These are phyloP conservation scores for Pestalotiopsis sp. DNA, from an alignment of 2,329 filamentous ascomycete species.

Conservation along the genomic window DNA sequence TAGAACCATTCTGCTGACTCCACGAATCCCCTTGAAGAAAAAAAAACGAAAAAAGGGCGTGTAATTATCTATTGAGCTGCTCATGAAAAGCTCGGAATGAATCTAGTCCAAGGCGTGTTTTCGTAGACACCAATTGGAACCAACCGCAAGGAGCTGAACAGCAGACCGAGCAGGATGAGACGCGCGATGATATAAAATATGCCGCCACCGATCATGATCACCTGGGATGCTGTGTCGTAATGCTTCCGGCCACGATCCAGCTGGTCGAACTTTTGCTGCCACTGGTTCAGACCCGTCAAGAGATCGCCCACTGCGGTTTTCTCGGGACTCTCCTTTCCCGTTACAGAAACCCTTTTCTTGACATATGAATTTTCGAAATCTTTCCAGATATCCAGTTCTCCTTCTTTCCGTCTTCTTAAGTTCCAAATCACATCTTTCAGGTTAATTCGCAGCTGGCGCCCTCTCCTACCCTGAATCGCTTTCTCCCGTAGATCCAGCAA, in stretches of 20 bases:
- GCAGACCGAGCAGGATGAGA: neutral
- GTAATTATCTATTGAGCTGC: neutral
- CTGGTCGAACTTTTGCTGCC: neutral
- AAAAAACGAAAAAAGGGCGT: too few relatives aligned
- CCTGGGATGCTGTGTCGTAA: neutral
- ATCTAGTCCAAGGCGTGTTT: neutral
- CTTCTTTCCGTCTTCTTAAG: neutral
- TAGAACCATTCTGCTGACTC: too few relatives aligned
- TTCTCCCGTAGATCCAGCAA: too few relatives aligned
- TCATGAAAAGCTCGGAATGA: neutral
- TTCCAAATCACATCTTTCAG: neutral
- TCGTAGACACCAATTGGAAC: neutral
- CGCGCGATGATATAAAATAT: neutral
- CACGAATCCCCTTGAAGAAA: too few relatives aligned
- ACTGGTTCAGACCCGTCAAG: neutral
- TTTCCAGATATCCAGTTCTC: neutral
- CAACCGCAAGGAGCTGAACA: neutral
- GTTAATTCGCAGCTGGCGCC: too few relatives aligned
- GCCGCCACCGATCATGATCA: neutral
- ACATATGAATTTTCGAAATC: neutral
- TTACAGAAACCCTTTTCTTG: neutral
- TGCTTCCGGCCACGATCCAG: neutral
- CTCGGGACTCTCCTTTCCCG: neutral
- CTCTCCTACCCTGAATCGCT: neutral
- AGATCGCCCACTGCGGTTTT: neutral